Evolutionary conservation across 2,329 filamentous ascomycete genomes (phyloP).

Genomic region (Macrophomina pseudophaseolina): DNA sequence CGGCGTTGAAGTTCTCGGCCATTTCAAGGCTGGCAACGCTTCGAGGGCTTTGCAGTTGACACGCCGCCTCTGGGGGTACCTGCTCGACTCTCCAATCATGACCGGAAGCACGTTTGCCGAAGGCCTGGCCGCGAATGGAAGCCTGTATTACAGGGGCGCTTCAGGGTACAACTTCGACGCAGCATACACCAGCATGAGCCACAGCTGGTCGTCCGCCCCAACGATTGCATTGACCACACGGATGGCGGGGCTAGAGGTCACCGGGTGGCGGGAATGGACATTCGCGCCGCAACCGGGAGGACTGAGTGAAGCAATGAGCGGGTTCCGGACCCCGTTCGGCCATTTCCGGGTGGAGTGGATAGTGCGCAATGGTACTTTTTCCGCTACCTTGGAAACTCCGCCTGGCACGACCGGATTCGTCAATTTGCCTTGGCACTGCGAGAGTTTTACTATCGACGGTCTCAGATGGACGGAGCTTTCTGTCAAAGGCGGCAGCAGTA

Average conservation of each 20-base stretch:
- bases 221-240: conserved; percentile 45
- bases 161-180: conserved; percentile 41
- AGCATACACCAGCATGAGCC: conserved; percentile 51
- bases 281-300: conserved; percentile 53
- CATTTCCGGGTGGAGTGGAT: conserved; percentile 28
- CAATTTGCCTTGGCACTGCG: conserved; percentile 31
- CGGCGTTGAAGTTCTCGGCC: conserved; percentile 64
- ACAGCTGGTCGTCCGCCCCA: conserved; percentile 49
- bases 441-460: not conserved
- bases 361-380: conserved; percentile 23
- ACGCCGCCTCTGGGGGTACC: conserved; percentile 64
- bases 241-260: conserved; percentile 51
- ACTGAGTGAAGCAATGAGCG: conserved; percentile 49
- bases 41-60: conserved; percentile 61
- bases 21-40: conserved; percentile 56
- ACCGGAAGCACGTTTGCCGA: conserved; percentile 65
- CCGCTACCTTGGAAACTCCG: not conserved
- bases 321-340: conserved; percentile 53
- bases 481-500: too few species aligned
- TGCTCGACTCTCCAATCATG: conserved; percentile 61
- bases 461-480: too few species aligned
- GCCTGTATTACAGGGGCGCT: conserved; percentile 48
- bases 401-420: not conserved
- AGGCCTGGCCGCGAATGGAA: conserved; percentile 63
- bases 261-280: conserved; percentile 50